Evolutionary conservation across 306 rosid genomes (phyloP).

Genomic region (Comarum palustre): DNA sequence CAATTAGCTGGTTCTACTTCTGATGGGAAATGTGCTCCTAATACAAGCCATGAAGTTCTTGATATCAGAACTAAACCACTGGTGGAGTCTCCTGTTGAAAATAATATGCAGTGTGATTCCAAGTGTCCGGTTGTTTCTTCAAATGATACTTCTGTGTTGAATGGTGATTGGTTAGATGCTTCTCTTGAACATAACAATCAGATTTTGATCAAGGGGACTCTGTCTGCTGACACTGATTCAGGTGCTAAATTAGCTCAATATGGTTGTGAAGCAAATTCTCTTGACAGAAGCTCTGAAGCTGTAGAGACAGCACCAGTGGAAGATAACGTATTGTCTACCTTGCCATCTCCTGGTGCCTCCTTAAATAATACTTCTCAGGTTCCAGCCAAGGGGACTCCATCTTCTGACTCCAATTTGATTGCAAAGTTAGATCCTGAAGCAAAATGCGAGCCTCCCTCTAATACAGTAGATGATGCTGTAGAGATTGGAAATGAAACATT

Average conservation of each 20-base stretch:
- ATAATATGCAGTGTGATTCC: conserved; percentile 22
- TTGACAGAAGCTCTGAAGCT: conserved; percentile 25
- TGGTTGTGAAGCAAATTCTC: conserved; percentile 28
- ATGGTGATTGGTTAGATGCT: conserved; percentile 9
- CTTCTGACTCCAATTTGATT: conserved; percentile 29
- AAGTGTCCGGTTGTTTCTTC: conserved; percentile 11
- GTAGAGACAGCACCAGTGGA: conserved; percentile 28
- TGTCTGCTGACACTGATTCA: conserved; percentile 16
- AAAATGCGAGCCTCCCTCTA: conserved; percentile 19
- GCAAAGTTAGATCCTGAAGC: conserved; percentile 33
- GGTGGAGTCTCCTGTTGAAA: conserved; percentile 29
- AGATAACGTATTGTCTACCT: conserved; percentile 22
- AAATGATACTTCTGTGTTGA: conserved; percentile 17
- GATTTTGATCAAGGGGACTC: conserved; percentile 3
- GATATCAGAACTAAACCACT: conserved; percentile 26
- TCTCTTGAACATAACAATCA: conserved; percentile 8
- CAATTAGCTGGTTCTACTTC: conserved; percentile 35
- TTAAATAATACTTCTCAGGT: conserved; percentile 11
- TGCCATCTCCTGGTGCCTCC: conserved; percentile 12
- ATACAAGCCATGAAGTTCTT: conserved; percentile 25
- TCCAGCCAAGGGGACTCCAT: conserved; percentile 5
- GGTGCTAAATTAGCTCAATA: conserved; percentile 33
- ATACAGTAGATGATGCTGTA: conserved; percentile 24
- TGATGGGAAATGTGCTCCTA: conserved; percentile 26
- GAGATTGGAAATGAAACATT: conserved; percentile 25